These are phyloP conservation scores for Salvia miltiorrhiza DNA, from an alignment of 257 asterid species.

Conservation along the genomic window DNA sequence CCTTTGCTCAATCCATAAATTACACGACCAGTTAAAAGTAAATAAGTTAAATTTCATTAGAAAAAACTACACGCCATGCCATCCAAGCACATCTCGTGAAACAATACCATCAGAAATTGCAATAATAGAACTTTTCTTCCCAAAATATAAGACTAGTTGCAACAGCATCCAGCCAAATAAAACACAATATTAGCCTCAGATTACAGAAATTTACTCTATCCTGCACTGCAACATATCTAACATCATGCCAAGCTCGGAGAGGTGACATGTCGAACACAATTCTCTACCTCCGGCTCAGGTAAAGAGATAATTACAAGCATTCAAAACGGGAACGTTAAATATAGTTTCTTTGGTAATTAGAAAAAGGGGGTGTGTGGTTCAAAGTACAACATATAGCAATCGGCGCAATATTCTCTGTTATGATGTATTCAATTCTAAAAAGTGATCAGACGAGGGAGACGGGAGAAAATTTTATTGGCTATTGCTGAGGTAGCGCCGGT, in stretches of 20 bases:
- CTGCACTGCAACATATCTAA: not conserved
- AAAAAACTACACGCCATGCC: no score
- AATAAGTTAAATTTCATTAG: not conserved
- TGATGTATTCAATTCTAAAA: conserved; percentile 5
- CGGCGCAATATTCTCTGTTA: conserved; percentile 9
- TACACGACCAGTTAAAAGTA: not conserved
- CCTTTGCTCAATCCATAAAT: not conserved
- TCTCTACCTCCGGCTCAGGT: not conserved
- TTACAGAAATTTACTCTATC: not conserved
- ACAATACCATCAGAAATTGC: not conserved
- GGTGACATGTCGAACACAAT: not conserved
- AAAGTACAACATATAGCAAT: conserved; percentile 24
- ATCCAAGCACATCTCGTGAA: not conserved
- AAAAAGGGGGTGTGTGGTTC: conserved; percentile 19
- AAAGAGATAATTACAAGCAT: not conserved
- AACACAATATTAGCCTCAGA: not conserved
- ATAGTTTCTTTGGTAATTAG: conserved; percentile 9
- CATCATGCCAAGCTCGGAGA: not conserved
- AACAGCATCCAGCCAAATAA: not conserved
- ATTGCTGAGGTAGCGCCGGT: conserved; percentile 48
- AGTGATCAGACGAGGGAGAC: not conserved
- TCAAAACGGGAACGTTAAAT: not conserved
- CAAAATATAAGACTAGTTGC: not conserved
- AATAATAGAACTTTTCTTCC: not conserved
- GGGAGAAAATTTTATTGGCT: not conserved